Conservation (phyloP, 495 filamentous ascomycete genomes). For the Friedmanniomyces endolithicus region DNA sequence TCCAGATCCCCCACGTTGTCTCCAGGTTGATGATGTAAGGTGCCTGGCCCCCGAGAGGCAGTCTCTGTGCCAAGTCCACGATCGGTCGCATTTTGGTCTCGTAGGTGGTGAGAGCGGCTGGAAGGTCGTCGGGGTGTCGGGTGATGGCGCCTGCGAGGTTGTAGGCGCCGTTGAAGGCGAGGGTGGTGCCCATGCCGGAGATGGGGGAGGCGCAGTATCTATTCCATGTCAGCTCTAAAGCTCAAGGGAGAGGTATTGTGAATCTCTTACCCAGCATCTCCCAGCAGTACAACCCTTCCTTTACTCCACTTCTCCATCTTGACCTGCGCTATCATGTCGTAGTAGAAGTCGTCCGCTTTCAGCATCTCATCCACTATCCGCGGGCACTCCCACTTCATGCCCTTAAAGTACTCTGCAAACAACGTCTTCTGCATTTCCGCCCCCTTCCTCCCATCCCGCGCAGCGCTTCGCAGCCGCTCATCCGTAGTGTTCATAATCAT, state of each 20-base stretch:
- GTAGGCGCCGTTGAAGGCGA: constrained; percentile 21
- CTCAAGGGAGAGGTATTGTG: no score
- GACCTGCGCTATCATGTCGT: constrained; percentile 20
- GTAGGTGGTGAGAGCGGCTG: constrained; percentile 31
- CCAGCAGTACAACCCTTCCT: constrained; percentile 23
- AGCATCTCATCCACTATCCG: constrained; percentile 11
- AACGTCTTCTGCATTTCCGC: constrained; percentile 12
- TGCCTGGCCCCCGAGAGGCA: constrained; percentile 17
- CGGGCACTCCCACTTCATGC: constrained; percentile 9
- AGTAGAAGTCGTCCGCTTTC: constrained; percentile 18
- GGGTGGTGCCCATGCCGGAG: constrained; percentile 27
- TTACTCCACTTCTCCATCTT: constrained; percentile 19
- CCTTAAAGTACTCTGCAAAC: constrained; percentile 5
- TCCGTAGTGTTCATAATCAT: constrained; percentile 4
- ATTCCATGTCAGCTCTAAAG: neutral
- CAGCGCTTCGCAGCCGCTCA: constrained; percentile 1
- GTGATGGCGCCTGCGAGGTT: constrained; percentile 20
- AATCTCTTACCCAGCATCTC: constrained; percentile 23
- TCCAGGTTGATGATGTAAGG: constrained; percentile 3
- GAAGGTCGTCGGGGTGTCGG: constrained; percentile 16
- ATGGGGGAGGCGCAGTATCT: constrained; percentile 23
- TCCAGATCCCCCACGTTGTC: constrained; percentile 3
- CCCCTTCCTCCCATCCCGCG: neutral
- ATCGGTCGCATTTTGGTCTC: constrained; percentile 35
- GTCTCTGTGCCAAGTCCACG: constrained; percentile 30